phyloP scores from a whole-genome alignment of 1,284 basidiomycete species.

The Cutaneotrichosporon arboriforme region DNA sequence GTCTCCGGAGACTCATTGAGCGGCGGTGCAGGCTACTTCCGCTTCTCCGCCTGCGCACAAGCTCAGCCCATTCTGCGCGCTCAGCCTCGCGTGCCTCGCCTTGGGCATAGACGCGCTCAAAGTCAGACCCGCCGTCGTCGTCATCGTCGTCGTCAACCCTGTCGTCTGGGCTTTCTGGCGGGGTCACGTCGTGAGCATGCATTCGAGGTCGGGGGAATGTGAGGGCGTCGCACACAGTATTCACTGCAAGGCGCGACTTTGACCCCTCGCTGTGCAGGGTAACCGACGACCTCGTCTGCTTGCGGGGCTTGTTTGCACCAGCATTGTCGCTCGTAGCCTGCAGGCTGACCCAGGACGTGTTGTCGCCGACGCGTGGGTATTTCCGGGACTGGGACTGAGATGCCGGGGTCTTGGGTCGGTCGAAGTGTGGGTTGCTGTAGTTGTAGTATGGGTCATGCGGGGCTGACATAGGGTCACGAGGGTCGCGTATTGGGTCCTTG shows the following conservation, averaged over 20 bases:
- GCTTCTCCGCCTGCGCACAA: neutral
- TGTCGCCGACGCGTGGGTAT: conserved; percentile 14
- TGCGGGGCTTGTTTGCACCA: conserved; percentile 6
- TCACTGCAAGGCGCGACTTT: conserved; percentile 12
- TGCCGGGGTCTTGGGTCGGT: neutral
- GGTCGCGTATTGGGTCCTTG: neutral
- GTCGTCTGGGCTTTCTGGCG: conserved; percentile 28
- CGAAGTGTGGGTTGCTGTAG: neutral
- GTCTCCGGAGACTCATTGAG: neutral
- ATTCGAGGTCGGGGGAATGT: conserved; percentile 37
- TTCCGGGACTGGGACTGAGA: no score
- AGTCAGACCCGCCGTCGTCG: conserved; percentile 4
- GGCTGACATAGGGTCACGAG: neutral
- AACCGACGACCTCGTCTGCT: conserved; percentile 20
- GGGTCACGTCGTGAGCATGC: conserved; percentile 36
- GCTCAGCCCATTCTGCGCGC: conserved; percentile 18
- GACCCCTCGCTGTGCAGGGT: conserved; percentile 19
- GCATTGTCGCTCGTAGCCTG: neutral
- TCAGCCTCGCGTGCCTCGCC: conserved; percentile 15
- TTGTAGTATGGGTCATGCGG: neutral
- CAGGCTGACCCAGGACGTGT: neutral
- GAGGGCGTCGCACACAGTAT: conserved; percentile 37
- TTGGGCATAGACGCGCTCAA: conserved; percentile 6
- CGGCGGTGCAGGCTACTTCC: neutral
- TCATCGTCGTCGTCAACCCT: conserved; percentile 1